Base-by-base conservation (phyloP, 2,329 filamentous ascomycete species). In the Hymenoscyphus linearis region DNA sequence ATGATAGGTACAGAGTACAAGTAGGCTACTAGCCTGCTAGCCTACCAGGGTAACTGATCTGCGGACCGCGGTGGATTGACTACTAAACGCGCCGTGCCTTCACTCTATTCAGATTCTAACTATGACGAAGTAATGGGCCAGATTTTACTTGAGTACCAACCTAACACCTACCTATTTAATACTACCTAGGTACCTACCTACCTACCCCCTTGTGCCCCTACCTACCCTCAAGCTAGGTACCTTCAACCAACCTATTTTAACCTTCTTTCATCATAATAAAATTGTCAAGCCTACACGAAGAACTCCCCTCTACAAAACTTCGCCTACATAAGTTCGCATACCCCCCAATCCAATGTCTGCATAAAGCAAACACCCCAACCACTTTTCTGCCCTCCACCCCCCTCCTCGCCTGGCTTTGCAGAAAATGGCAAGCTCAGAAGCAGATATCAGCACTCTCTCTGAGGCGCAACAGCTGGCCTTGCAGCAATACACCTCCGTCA, bases 401-500 rank as follows among this genome's bases (percentile, higher is more conserved):
- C n/a, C n/a, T n/a, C 40, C 40, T 16, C 22, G 26, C 44, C 10
- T 27, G 52, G 34, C 40, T 52, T 37, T 44, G 13, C 18, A 22
- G 64, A 73, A 73, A 72, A 79, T 82, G 74, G 75, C 79, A 66
- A 73, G 73, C 64, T 76, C 76, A 62, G 81, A 80, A 60, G 70
- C 82, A 62, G 86, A 90, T 74, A 80, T 89, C 69, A 82, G 82
- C 69, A 82, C 87, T 75, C 87, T 97, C 71, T 89, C 88, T 57
- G 78, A 87, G 65, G 83, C 83, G 67, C 92, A 98, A 78, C 91
- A 91, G 74, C 84, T 88, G 57, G 89, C 91, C 54, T 84, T 99
- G 27, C 87, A 96, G 69, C 93, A 96, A 71, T 96, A 92, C 75
- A 91, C 87, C 16, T 84, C 89, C 57, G 89, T 99, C 57, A 98